A percentile compares a stretch with the other conserved stretches of the same genome.
Conservation (phyloP, 2,329 filamentous ascomycete species). For the Emmonsiellopsis sp. region DNA sequence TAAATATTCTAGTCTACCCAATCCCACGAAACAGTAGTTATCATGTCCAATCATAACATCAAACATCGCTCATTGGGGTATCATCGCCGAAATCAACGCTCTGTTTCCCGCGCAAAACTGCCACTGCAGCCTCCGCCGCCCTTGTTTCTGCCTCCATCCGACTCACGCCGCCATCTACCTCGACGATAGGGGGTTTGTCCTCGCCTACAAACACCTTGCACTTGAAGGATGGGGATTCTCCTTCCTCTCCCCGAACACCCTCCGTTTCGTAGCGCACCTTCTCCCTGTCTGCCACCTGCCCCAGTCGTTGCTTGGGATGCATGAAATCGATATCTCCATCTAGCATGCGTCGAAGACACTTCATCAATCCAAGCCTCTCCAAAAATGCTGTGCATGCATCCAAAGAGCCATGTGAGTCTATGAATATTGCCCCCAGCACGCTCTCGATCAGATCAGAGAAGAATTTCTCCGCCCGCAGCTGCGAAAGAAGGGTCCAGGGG, state of each 20-base stretch:
- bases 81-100: not conserved
- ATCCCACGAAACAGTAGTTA: no score
- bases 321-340: constrained; percentile 43
- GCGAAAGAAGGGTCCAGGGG: constrained; percentile 66
- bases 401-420: constrained; percentile 61
- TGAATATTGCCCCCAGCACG: constrained; percentile 70
- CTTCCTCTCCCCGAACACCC: constrained; percentile 8
- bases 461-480: constrained; percentile 62
- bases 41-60: no score
- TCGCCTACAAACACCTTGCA: constrained; percentile 47
- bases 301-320: constrained; percentile 61
- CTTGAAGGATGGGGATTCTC: constrained; percentile 9
- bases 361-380: constrained; percentile 55
- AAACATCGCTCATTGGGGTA: not conserved
- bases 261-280: constrained; percentile 45
- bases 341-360: constrained; percentile 54
- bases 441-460: constrained; percentile 78
- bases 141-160: constrained; percentile 47
- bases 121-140: constrained; percentile 48
- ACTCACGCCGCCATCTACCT: constrained; percentile 39
- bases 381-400: constrained; percentile 52
- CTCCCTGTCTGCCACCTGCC: constrained; percentile 45
- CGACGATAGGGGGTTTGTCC: constrained; percentile 19
- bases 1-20: no score
- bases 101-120: constrained; percentile 13